Conservation (phyloP, 164 flowering plant genomes). For the Piper longum region DNA sequence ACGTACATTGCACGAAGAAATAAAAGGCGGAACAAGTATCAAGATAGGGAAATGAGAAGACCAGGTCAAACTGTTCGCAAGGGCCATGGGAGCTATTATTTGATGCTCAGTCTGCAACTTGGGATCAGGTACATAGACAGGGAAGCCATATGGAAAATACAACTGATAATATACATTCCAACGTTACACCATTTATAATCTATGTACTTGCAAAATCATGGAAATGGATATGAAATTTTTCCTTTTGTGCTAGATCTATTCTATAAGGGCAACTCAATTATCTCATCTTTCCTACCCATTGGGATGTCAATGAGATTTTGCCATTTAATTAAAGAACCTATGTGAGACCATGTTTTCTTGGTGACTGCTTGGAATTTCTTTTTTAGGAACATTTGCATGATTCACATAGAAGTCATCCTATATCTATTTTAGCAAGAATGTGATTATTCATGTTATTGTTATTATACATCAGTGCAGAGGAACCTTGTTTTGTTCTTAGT, state of each 20-base stretch:
- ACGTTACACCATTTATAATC: too few relatives aligned
- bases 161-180: too few relatives aligned
- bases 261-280: neutral
- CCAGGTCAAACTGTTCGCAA: slow-evolving; percentile 35
- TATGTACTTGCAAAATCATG: too few relatives aligned
- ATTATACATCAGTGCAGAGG: too few relatives aligned
- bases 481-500: too few relatives aligned
- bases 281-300: neutral
- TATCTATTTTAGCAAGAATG: too few relatives aligned
- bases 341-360: neutral
- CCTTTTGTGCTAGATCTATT: neutral
- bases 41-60: slow-evolving; percentile 25
- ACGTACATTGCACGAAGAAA: slow-evolving; percentile 16
- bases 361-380: too few relatives aligned
- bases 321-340: neutral
- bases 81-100: slow-evolving; percentile 48
- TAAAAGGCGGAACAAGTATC: slow-evolving; percentile 23
- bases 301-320: neutral
- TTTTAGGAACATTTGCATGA: too few relatives aligned
- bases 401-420: too few relatives aligned
- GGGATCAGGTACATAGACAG: slow-evolving; percentile 64
- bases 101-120: slow-evolving; percentile 86
- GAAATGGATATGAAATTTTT: too few relatives aligned
- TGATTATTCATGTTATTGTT: too few relatives aligned
- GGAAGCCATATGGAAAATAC: neutral